phyloP scores from a whole-genome alignment of 805 yeast species.

The Blastobotrys peoriensis region DNA sequence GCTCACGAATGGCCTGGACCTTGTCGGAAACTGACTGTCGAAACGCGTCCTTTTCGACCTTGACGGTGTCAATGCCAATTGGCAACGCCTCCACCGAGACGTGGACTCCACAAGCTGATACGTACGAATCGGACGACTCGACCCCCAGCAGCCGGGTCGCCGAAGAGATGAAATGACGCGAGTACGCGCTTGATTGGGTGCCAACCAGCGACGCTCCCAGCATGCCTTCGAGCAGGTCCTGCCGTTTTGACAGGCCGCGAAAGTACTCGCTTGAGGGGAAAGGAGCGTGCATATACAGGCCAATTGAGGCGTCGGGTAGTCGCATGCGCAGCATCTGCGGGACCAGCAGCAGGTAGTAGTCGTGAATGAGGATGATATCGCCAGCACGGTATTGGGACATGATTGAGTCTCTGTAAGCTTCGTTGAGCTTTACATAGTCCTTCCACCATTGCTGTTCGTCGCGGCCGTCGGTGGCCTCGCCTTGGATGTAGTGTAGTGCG shows the following conservation, averaged over 20 bases:
- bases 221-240: conserved; percentile 80
- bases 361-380: conserved; percentile 89
- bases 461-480: conserved; percentile 61
- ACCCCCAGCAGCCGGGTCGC: conserved; percentile 84
- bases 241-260: conserved; percentile 78
- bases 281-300: conserved; percentile 81
- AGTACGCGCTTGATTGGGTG: conserved; percentile 80
- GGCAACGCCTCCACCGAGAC: conserved; percentile 74
- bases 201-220: conserved; percentile 83
- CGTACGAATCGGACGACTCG: conserved; percentile 42
- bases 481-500: conserved; percentile 85
- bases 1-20: conserved; percentile 50
- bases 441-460: conserved; percentile 77
- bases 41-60: conserved; percentile 56
- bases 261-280: conserved; percentile 94
- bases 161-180: conserved; percentile 85
- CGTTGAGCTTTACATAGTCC: conserved; percentile 85
- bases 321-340: conserved; percentile 81
- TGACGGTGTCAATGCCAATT: conserved; percentile 78
- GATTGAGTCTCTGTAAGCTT: conserved; percentile 78
- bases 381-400: conserved; percentile 74
- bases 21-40: conserved; percentile 39
- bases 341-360: conserved; percentile 71
- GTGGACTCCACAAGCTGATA: conserved; percentile 70
- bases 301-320: conserved; percentile 66